phyloP scores from a whole-genome alignment of 2,329 filamentous ascomycete species.

The Fusarium oxysporum region DNA sequence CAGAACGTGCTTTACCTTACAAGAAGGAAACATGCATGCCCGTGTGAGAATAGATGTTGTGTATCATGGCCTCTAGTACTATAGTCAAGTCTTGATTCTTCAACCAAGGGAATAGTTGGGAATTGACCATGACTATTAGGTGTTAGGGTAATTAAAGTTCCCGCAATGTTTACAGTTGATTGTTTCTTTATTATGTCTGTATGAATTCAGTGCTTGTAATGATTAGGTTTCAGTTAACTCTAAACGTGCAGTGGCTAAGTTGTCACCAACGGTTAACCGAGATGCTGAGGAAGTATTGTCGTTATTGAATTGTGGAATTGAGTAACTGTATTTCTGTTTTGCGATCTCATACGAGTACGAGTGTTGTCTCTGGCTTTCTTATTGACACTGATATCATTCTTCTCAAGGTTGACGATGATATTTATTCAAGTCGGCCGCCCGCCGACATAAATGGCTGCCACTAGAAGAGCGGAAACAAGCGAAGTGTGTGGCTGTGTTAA shows the following conservation, averaged over 20 bases:
- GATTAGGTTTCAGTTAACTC: neutral
- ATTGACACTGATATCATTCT: neutral
- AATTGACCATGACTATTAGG: neutral
- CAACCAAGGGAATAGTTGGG: neutral
- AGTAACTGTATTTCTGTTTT: neutral
- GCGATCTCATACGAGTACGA: neutral
- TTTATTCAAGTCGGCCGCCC: constrained; percentile 17
- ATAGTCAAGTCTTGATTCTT: neutral
- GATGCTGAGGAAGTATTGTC: neutral
- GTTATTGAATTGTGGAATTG: neutral
- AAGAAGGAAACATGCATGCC: neutral
- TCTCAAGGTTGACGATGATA: neutral
- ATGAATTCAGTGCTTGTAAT: neutral
- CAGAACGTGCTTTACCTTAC: neutral
- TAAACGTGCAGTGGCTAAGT: neutral
- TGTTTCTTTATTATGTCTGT: neutral
- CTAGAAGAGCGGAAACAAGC: constrained; percentile 19
- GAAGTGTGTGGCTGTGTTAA: constrained; percentile 30
- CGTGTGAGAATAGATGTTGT: neutral
- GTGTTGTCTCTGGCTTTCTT: no score
- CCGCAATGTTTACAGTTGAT: neutral
- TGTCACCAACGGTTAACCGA: neutral
- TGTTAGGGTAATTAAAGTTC: neutral
- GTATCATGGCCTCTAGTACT: constrained; percentile 1
- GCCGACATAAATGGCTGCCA: constrained; percentile 5